Evolutionary conservation across 306 rosid species (phyloP).

Genomic region (Begonia peltatifolia): DNA sequence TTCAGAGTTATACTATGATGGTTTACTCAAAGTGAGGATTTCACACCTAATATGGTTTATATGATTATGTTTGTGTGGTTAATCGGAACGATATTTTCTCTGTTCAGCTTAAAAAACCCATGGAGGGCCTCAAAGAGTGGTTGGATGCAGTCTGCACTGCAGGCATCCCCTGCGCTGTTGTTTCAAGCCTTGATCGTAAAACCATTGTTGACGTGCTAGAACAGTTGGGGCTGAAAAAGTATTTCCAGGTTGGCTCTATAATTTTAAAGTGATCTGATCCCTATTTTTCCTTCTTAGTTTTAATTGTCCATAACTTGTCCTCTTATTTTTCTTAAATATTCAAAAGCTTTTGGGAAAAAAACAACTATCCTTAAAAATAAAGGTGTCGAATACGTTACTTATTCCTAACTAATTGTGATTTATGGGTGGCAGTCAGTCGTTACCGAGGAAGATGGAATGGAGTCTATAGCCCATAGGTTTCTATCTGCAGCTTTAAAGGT

Average conservation of each 20-base stretch:
- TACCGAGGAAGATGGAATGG: conserved; percentile 97
- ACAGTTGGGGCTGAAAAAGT: conserved; percentile 61
- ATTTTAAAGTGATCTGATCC: too few relatives aligned
- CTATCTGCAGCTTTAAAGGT: conserved; percentile 98
- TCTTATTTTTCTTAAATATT: too few relatives aligned
- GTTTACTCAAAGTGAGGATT: conserved; percentile 62
- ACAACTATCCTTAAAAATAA: not conserved
- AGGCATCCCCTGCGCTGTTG: conserved; percentile 88
- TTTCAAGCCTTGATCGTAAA: conserved; percentile 86
- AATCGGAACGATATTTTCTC: not conserved
- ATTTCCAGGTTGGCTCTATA: conserved; percentile 58
- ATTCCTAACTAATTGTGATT: conserved; percentile 14
- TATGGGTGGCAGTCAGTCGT: conserved; percentile 62
- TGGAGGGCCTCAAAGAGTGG: conserved; percentile 86
- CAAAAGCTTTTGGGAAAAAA: not conserved
- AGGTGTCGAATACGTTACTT: too few relatives aligned
- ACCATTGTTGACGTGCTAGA: conserved; percentile 58
- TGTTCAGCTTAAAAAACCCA: conserved; percentile 55
- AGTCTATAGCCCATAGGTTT: conserved; percentile 93
- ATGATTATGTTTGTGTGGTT: too few relatives aligned
- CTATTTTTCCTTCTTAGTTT: too few relatives aligned
- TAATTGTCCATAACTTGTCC: not conserved
- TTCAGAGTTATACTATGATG: conserved; percentile 62
- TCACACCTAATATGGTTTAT: conserved; percentile 5
- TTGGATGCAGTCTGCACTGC: conserved; percentile 81